Evolutionary conservation across 352 stramenopile species (phyloP).

Genomic region (Phytophthora rubi): DNA sequence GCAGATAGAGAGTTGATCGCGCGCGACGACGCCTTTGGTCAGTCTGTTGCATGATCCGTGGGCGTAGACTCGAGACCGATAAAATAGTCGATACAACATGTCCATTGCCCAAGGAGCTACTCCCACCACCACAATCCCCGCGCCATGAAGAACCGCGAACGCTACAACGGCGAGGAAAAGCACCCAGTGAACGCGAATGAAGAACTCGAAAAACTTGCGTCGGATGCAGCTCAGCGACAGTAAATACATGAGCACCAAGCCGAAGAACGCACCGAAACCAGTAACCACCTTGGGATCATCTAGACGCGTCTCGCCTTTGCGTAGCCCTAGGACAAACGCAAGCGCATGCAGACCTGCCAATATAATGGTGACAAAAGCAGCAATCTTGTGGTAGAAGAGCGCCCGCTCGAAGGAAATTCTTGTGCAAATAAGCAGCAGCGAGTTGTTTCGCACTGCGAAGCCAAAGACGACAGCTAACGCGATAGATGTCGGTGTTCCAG

Average conservation of each 20-base stretch:
- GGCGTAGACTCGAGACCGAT: constrained; percentile 35
- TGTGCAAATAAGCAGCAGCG: constrained; percentile 44
- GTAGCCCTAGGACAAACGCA: constrained; percentile 36
- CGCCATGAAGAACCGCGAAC: constrained; percentile 50
- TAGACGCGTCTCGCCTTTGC: constrained; percentile 20
- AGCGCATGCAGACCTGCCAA: constrained; percentile 44
- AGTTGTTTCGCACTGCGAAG: constrained; percentile 62
- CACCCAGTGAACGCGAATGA: constrained; percentile 55
- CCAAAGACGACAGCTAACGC: constrained; percentile 49
- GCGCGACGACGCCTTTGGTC: constrained; percentile 35
- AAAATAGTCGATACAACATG: constrained; percentile 45
- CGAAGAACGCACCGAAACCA: constrained; percentile 35
- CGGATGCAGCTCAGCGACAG: constrained; percentile 49
- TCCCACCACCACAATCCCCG: constrained; percentile 39
- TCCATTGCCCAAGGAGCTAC: constrained; percentile 46
- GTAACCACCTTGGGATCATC: constrained; percentile 25
- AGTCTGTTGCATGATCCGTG: constrained; percentile 23
- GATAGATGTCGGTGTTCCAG: constrained; percentile 34
- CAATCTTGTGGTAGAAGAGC: constrained; percentile 65
- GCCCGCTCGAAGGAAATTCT: constrained; percentile 59
- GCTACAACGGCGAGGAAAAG: constrained; percentile 54
- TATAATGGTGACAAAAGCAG: constrained; percentile 46
- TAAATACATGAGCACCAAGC: constrained; percentile 41
- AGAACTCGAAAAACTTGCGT: constrained; percentile 60
- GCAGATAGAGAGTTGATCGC: constrained; percentile 37